Evolutionary conservation across 2,329 filamentous ascomycete species (phyloP).

Genomic region (Fusarium xylarioides): DNA sequence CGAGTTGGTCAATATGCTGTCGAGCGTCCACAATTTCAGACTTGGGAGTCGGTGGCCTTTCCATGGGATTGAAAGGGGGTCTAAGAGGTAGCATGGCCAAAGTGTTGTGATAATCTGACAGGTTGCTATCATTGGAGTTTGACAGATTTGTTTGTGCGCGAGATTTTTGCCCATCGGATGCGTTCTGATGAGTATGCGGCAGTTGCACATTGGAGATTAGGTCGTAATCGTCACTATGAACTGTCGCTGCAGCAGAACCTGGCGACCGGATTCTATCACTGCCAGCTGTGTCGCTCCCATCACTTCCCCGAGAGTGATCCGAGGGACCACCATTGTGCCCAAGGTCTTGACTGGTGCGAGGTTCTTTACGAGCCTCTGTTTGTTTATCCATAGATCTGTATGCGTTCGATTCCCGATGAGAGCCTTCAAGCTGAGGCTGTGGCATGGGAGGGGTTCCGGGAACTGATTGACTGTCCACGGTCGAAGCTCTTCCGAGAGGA

Average conservation of each 20-base stretch:
- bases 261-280: conserved; percentile 32
- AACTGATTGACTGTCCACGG: conserved; percentile 43
- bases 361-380: background rate
- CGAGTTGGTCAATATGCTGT: background rate
- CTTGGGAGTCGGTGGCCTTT: background rate
- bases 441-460: conserved; percentile 19
- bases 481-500: conserved; percentile 49
- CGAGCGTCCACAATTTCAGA: background rate
- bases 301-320: background rate
- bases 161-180: background rate
- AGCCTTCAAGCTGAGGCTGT: background rate
- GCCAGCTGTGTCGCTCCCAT: background rate
- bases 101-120: conserved; percentile 24
- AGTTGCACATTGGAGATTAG: conserved; percentile 2
- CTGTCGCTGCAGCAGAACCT: conserved; percentile 46
- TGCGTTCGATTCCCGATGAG: background rate
- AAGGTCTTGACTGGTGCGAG: background rate
- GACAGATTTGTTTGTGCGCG: background rate
- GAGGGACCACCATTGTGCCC: background rate
- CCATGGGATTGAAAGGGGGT: conserved; percentile 4
- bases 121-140: background rate
- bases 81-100: conserved; percentile 30
- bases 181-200: background rate
- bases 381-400: background rate
- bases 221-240: conserved; percentile 50